These are phyloP conservation scores for Carex littledalei DNA, from an alignment of 176 grass and related monocot genomes.

Conservation along the genomic window DNA sequence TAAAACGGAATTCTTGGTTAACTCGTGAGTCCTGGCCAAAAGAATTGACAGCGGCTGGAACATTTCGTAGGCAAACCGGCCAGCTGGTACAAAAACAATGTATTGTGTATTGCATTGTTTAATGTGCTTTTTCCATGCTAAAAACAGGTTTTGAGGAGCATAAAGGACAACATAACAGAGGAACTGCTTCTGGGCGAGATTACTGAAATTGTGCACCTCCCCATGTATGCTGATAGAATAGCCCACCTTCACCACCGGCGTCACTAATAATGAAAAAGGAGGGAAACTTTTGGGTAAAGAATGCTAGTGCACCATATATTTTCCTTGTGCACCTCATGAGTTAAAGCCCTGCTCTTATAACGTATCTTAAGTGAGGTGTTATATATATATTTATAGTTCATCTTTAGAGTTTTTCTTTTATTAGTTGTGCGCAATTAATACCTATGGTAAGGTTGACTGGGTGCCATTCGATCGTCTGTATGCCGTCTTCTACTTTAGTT, in stretches of 20 bases:
- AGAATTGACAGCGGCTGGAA: neutral
- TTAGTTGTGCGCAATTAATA: neutral
- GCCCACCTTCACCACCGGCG: constrained; percentile 30
- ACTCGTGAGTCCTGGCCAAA: neutral
- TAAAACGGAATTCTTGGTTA: neutral
- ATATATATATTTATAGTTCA: neutral
- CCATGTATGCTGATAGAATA: constrained; percentile 63
- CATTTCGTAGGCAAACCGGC: neutral
- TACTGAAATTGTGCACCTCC: constrained; percentile 45
- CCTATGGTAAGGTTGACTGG: neutral
- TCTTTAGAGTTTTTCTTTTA: neutral
- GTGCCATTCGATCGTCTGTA: neutral
- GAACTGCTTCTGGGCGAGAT: constrained; percentile 60
- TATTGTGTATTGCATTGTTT: neutral
- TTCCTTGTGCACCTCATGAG: neutral
- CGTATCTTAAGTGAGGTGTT: neutral
- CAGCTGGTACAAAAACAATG: neutral
- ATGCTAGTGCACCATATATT: neutral
- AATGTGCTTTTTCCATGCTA: constrained; percentile 9
- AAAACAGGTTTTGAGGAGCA: constrained; percentile 72
- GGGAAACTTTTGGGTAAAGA: neutral
- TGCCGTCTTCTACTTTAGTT: neutral
- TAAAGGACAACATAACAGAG: constrained; percentile 73
- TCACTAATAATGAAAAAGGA: constrained; percentile 2
- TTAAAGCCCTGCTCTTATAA: neutral